Percentiles rank a stretch among this genome's conserved stretches.
These are phyloP conservation scores for Breynia disticha DNA, from an alignment of 441 rosid species.

Conservation along the genomic window DNA sequence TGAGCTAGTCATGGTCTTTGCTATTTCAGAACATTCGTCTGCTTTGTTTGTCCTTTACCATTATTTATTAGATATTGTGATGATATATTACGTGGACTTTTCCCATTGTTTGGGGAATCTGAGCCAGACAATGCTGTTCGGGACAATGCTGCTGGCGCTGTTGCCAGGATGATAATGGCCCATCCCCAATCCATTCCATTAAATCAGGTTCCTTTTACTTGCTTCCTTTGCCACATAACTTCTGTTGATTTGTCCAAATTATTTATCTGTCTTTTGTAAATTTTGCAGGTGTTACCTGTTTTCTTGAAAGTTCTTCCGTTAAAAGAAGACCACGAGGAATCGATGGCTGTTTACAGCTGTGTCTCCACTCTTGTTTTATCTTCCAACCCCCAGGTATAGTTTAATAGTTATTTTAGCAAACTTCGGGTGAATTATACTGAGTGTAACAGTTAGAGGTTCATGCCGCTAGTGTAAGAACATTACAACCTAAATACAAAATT, in stretches of 20 bases:
- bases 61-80: conserved; percentile 56
- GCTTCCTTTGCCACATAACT: neutral
- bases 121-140: conserved; percentile 93
- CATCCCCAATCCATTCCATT: conserved; percentile 83
- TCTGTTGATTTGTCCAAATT: neutral
- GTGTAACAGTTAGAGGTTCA: neutral
- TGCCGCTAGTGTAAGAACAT: neutral
- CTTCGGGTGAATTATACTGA: neutral
- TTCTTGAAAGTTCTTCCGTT: conserved; percentile 84
- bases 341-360: conserved; percentile 81
- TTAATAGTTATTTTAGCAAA: neutral
- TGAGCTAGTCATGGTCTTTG: conserved; percentile 1
- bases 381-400: conserved; percentile 71
- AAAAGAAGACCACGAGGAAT: conserved; percentile 97
- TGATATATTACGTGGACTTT: conserved; percentile 64
- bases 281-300: conserved; percentile 78
- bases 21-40: neutral
- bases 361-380: conserved; percentile 70
- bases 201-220: conserved; percentile 51
- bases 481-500: neutral
- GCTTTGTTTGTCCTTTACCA: conserved; percentile 21
- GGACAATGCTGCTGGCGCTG: conserved; percentile 99
- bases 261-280: neutral
- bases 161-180: conserved; percentile 95
- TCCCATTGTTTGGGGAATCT: conserved; percentile 83